Conservation (phyloP, 345 rosid genomes). For the Murraya paniculata region DNA sequence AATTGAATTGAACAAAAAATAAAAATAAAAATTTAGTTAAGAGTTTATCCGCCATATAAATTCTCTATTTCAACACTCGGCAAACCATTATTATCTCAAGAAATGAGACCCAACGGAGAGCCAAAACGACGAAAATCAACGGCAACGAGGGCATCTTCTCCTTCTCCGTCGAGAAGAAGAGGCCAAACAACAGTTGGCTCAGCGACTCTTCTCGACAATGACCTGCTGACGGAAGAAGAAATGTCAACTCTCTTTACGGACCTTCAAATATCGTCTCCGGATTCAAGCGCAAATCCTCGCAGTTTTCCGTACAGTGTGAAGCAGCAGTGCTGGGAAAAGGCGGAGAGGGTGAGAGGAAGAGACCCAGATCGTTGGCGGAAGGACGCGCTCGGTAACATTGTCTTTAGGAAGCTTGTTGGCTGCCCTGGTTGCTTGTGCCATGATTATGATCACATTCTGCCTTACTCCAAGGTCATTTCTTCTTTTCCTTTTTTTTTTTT, state of each 20-base stretch:
- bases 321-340: slow-evolving; percentile 97
- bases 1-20: not conserved
- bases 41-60: not conserved
- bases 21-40: not conserved
- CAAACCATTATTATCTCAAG: not conserved
- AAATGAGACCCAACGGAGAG: slow-evolving; percentile 44
- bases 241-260: slow-evolving; percentile 37
- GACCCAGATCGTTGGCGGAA: slow-evolving; percentile 88
- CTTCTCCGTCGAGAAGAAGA: slow-evolving; percentile 36
- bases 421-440: slow-evolving; percentile 98
- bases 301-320: slow-evolving; percentile 83
- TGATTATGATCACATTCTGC: slow-evolving; percentile 90
- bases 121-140: slow-evolving; percentile 25
- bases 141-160: slow-evolving; percentile 27
- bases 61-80: not conserved
- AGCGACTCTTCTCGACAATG: slow-evolving; percentile 46
- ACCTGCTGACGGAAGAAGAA: slow-evolving; percentile 27
- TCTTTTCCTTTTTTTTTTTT: not conserved
- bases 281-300: slow-evolving; percentile 57
- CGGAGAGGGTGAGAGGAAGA: slow-evolving; percentile 82
- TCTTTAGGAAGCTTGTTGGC: slow-evolving; percentile 87
- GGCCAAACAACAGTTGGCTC: slow-evolving; percentile 38
- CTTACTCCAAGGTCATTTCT: slow-evolving; percentile 80
- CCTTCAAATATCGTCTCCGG: slow-evolving; percentile 32
- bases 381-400: slow-evolving; percentile 77